A percentile compares a stretch with the other conserved stretches of the same genome.
Evolutionary conservation across 495 filamentous ascomycete genomes (phyloP).

Genomic region (Hyaloscypha bicolor): DNA sequence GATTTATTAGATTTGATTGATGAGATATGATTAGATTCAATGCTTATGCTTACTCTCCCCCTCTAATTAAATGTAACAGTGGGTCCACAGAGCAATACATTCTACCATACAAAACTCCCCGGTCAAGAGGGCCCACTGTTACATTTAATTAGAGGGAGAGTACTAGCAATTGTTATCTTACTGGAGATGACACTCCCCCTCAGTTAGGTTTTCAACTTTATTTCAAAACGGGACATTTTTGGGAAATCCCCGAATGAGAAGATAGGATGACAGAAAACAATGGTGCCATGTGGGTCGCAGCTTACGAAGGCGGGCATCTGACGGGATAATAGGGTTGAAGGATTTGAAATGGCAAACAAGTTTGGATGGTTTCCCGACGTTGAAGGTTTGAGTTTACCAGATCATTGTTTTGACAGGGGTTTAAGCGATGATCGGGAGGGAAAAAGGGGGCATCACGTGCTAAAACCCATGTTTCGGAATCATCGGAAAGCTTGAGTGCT

Average conservation of each 20-base stretch:
- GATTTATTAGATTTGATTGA: neutral
- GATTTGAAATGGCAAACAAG: neutral
- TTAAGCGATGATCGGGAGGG: constrained; percentile 13
- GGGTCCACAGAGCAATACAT: no score
- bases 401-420: constrained; percentile 9
- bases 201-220: neutral
- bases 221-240: neutral
- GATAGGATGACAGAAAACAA: neutral
- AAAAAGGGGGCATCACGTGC: constrained; percentile 1
- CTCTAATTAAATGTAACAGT: no score
- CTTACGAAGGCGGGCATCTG: neutral
- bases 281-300: neutral
- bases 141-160: no score
- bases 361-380: constrained; percentile 14
- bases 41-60: neutral
- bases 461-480: neutral
- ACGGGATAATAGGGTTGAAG: neutral
- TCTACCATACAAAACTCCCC: no score
- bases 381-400: constrained; percentile 6
- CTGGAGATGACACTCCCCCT: neutral
- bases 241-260: neutral
- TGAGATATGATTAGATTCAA: constrained; percentile 10
- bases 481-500: neutral
- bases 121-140: no score
- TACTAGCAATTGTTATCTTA: neutral